phyloP scores from a whole-genome alignment of 2,329 filamentous ascomycete species.

The Pochonia chlamydosporia region DNA sequence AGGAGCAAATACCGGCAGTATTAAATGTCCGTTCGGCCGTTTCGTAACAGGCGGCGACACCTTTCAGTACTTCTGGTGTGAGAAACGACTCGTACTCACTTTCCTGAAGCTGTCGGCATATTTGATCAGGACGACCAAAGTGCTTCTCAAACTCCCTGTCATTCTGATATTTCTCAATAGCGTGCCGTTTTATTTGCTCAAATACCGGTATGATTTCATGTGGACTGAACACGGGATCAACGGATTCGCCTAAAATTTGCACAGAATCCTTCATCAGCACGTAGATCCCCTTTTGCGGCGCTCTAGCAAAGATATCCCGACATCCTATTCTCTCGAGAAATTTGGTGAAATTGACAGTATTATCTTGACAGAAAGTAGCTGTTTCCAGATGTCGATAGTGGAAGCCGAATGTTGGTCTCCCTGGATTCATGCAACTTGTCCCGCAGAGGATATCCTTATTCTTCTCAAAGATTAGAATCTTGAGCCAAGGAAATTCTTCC shows the following conservation, averaged over 20 bases:
- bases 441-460: background rate
- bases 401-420: constrained; percentile 1
- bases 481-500: background rate
- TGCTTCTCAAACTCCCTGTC: background rate
- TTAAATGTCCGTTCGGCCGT: constrained; percentile 4
- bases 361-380: constrained; percentile 4
- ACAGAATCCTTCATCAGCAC: constrained; percentile 3
- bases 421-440: constrained; percentile 2
- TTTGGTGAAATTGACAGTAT: constrained; percentile 1
- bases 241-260: background rate
- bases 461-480: constrained; percentile 4
- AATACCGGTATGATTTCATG: background rate
- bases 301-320: background rate
- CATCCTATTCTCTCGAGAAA: constrained; percentile 4
- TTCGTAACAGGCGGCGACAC: constrained; percentile 1
- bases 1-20: constrained; percentile 1
- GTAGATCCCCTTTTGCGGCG: constrained; percentile 4
- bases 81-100: background rate
- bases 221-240: background rate
- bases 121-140: background rate
- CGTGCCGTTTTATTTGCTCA: constrained; percentile 1
- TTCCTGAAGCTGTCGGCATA: background rate
- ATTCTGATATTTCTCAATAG: background rate
- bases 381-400: constrained; percentile 4
- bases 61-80: background rate